Evolutionary conservation across 306 rosid genomes (phyloP).

Genomic region (Cicer yamashitae): DNA sequence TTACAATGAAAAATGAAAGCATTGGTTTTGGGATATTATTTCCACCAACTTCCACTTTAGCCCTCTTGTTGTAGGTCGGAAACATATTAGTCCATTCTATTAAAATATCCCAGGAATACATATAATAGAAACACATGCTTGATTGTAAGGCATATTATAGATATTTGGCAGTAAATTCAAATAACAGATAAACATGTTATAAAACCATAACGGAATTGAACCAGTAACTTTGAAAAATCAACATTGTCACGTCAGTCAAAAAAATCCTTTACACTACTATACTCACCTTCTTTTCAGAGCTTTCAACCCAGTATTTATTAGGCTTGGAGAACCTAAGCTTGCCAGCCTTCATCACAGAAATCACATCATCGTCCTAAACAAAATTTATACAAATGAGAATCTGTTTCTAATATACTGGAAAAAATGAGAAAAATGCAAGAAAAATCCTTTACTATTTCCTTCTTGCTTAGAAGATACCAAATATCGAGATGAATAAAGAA

Average conservation of each 20-base stretch:
- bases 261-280: constrained; percentile 25
- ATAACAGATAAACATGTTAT: not conserved
- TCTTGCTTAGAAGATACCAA: constrained; percentile 1
- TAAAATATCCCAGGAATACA: constrained; percentile 5
- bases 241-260: constrained; percentile 7
- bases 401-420: constrained; percentile 1
- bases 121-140: constrained; percentile 20
- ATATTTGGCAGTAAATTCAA: constrained; percentile 15
- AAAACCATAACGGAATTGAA: constrained; percentile 13
- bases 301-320: constrained; percentile 92
- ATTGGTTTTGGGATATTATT: constrained; percentile 28
- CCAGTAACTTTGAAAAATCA: constrained; percentile 24
- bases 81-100: constrained; percentile 12
- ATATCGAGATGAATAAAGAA: not conserved
- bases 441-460: constrained; percentile 19
- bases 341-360: constrained; percentile 83
- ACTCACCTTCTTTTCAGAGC: constrained; percentile 90
- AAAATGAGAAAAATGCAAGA: not conserved
- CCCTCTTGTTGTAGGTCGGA: constrained; percentile 18
- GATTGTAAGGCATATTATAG: constrained; percentile 19
- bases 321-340: constrained; percentile 76
- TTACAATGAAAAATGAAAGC: constrained; percentile 22
- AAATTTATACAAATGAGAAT: constrained; percentile 28
- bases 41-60: constrained; percentile 32
- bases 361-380: constrained; percentile 70